Evolutionary conservation across 1,284 basidiomycete species (phyloP).

Genomic region (Amanita bisporigera): DNA sequence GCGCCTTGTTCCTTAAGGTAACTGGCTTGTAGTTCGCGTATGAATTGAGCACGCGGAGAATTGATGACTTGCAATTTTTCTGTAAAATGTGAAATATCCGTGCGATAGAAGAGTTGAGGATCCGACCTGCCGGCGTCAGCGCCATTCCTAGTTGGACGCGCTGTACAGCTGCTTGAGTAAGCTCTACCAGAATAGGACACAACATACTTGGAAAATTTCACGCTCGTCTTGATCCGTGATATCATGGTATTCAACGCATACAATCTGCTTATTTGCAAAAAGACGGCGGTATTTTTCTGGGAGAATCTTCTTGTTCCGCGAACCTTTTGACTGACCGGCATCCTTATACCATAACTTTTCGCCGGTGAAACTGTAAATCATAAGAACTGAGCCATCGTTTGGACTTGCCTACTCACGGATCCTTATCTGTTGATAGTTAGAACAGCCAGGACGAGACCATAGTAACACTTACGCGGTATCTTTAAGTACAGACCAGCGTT

Average conservation of each 20-base stretch:
- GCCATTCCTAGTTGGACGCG: conserved; percentile 80
- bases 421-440: conserved; percentile 49
- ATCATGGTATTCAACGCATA: conserved; percentile 74
- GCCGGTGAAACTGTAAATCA: conserved; percentile 32
- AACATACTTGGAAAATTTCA: conserved; percentile 74
- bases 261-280: conserved; percentile 71
- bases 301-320: conserved; percentile 42
- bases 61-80: conserved; percentile 72
- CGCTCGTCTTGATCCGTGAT: conserved; percentile 63
- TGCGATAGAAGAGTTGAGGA: neutral
- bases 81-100: neutral
- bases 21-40: conserved; percentile 55
- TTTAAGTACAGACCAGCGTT: conserved; percentile 1
- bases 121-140: conserved; percentile 61
- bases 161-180: conserved; percentile 40
- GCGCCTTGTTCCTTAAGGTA: conserved; percentile 50
- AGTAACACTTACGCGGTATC: conserved; percentile 9
- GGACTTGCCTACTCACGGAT: conserved; percentile 50
- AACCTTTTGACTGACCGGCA: conserved; percentile 18
- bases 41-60: conserved; percentile 56
- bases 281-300: conserved; percentile 56
- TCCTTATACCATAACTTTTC: conserved; percentile 63
- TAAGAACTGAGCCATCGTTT: neutral
- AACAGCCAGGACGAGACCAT: neutral
- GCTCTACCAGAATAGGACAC: neutral